A percentile compares a stretch with the other conserved stretches of the same genome.
These are phyloP conservation scores for Fusarium goolgardi DNA, from an alignment of 2,329 filamentous ascomycete genomes.

Conservation along the genomic window DNA sequence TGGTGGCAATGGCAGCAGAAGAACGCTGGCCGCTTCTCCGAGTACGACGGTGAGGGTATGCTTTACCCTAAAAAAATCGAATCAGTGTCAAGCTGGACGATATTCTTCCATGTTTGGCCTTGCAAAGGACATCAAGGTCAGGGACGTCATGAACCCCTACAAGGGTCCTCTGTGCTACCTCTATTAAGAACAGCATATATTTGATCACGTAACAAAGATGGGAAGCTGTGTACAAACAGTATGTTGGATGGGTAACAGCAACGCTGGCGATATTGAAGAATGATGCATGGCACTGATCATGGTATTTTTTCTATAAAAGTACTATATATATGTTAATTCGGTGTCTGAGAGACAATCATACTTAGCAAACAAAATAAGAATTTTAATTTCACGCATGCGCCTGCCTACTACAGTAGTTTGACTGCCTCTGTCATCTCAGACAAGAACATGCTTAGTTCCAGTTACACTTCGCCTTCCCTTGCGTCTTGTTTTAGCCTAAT, in stretches of 20 bases:
- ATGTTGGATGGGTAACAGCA: neutral
- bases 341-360: neutral
- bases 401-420: too few species aligned
- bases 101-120: constrained; percentile 3
- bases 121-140: constrained; percentile 1
- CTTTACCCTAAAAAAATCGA: neutral
- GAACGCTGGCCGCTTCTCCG: neutral
- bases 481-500: too few species aligned
- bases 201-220: too few species aligned
- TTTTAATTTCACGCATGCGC: too few species aligned
- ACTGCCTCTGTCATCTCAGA: too few species aligned
- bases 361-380: neutral
- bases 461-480: too few species aligned
- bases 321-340: too few species aligned
- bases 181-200: neutral
- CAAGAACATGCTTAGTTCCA: too few species aligned
- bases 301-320: too few species aligned
- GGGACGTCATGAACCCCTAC: constrained; percentile 14
- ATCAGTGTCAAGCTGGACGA: constrained; percentile 3
- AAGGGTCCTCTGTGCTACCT: neutral
- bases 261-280: neutral
- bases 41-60: neutral
- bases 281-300: neutral
- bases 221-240: too few species aligned
- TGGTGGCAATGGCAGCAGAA: constrained; percentile 22